Percentiles rank a stretch among this genome's conserved stretches.
Evolutionary conservation across 345 rosid genomes (phyloP).

Genomic region (Luvunga scandens): DNA sequence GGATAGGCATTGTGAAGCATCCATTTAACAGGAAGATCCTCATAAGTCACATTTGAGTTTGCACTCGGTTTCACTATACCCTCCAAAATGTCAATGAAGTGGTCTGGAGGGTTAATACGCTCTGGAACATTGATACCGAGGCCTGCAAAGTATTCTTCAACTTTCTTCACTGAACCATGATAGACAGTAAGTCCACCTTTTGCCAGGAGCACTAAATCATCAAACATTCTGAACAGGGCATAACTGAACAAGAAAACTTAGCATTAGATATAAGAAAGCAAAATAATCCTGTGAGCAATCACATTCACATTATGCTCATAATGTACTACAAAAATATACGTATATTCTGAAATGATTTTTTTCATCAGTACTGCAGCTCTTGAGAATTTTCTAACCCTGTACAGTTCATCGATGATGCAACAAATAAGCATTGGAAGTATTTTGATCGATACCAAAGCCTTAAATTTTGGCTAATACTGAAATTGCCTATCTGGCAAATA

Average conservation of each 20-base stretch:
- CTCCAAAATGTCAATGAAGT: constrained; percentile 84
- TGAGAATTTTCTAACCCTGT: background rate
- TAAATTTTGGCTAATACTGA: background rate
- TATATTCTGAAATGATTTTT: background rate
- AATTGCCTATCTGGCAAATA: too few species aligned
- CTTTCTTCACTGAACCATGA: constrained; percentile 70
- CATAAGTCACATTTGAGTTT: constrained; percentile 44
- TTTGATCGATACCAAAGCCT: background rate
- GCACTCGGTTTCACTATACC: constrained; percentile 57
- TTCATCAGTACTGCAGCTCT: background rate
- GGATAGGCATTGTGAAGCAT: constrained; percentile 82
- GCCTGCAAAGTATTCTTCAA: constrained; percentile 80
- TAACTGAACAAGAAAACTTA: constrained; percentile 60
- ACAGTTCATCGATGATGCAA: background rate
- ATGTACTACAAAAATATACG: too few species aligned
- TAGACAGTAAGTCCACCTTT: constrained; percentile 88
- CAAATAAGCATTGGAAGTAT: background rate
- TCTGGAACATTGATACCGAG: constrained; percentile 82
- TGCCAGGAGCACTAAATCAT: constrained; percentile 81
- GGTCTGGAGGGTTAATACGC: constrained; percentile 92
- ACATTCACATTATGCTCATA: background rate
- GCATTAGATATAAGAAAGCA: constrained; percentile 8
- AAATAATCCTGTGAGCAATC: background rate
- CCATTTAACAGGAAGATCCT: constrained; percentile 88
- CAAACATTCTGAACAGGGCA: constrained; percentile 77